These are phyloP conservation scores for Seiridium unicorne DNA, from an alignment of 2,329 filamentous ascomycete species.

Conservation along the genomic window DNA sequence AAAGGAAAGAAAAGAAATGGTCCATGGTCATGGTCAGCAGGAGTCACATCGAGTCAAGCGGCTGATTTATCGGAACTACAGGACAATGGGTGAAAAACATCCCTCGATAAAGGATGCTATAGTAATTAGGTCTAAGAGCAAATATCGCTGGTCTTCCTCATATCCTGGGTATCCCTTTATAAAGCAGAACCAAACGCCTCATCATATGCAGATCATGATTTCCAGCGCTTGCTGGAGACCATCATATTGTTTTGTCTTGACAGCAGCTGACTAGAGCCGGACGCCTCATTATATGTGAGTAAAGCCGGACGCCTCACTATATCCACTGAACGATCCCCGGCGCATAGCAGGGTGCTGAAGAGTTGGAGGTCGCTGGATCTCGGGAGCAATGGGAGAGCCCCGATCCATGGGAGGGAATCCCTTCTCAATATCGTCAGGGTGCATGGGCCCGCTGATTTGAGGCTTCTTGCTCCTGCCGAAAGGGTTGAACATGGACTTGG, in stretches of 20 bases:
- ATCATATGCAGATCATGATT: background rate
- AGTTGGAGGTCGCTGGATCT: conserved; percentile 54
- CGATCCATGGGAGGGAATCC: conserved; percentile 33
- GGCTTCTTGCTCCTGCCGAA: conserved; percentile 30
- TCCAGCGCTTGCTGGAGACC: background rate
- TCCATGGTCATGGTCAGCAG: background rate
- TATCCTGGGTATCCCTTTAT: conserved; percentile 5
- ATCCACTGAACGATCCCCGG: conserved; percentile 16
- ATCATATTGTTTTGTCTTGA: no score
- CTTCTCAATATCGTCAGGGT: conserved; percentile 34
- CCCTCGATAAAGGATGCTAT: no score
- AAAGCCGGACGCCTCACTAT: conserved; percentile 35
- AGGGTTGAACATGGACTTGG: background rate
- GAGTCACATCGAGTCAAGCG: background rate
- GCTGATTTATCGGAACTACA: no score
- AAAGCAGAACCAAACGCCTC: conserved; percentile 4
- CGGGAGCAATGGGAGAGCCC: conserved; percentile 55
- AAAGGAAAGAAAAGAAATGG: background rate
- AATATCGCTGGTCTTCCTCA: background rate
- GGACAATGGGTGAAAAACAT: no score
- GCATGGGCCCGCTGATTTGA: conserved; percentile 45
- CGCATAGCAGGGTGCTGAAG: conserved; percentile 54
- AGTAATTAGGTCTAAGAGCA: background rate
- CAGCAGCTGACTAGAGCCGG: no score
- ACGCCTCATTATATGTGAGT: background rate